Conservation (phyloP, 2,329 filamentous ascomycete genomes). For the Aspergillus bombycis region DNA sequence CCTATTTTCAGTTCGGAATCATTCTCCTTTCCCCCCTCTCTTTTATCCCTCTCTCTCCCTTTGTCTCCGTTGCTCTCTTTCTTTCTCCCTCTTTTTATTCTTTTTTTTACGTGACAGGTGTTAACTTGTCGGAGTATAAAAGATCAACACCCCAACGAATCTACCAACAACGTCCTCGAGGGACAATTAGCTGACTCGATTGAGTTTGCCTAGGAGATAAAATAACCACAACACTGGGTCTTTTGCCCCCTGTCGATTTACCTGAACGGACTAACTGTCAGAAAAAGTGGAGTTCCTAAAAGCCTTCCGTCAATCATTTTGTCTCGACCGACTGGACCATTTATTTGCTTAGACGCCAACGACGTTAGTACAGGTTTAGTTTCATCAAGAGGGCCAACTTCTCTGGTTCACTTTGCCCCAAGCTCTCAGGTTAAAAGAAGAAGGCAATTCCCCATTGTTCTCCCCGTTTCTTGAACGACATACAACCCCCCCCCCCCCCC, state of each 20-base stretch:
- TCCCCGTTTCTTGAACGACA: background rate
- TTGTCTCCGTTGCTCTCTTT: background rate
- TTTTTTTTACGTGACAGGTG: background rate
- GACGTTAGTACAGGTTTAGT: constrained; percentile 9
- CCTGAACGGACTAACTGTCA: constrained; percentile 20
- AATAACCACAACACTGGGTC: constrained; percentile 14
- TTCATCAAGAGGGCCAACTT: constrained; percentile 7
- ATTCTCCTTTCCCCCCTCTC: constrained; percentile 1
- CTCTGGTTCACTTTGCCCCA: constrained; percentile 7
- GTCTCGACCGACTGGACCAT: constrained; percentile 20
- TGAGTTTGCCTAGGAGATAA: constrained; percentile 11
- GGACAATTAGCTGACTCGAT: constrained; percentile 8
- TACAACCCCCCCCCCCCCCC: background rate
- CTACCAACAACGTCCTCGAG: background rate
- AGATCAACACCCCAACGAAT: background rate
- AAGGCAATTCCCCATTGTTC: constrained; percentile 1
- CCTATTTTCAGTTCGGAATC: constrained; percentile 4
- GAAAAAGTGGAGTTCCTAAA: constrained; percentile 23
- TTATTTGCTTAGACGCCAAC: constrained; percentile 10
- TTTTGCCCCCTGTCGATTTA: constrained; percentile 18
- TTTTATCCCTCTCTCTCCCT: constrained; percentile 1
- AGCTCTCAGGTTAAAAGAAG: constrained; percentile 3
- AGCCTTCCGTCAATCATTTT: constrained; percentile 28
- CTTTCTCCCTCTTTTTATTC: background rate
- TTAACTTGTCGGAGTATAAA: background rate